Percentiles rank a stretch among this genome's conserved stretches.
Evolutionary conservation across 352 stramenopile species (phyloP).

Genomic region (Phytophthora sojae): DNA sequence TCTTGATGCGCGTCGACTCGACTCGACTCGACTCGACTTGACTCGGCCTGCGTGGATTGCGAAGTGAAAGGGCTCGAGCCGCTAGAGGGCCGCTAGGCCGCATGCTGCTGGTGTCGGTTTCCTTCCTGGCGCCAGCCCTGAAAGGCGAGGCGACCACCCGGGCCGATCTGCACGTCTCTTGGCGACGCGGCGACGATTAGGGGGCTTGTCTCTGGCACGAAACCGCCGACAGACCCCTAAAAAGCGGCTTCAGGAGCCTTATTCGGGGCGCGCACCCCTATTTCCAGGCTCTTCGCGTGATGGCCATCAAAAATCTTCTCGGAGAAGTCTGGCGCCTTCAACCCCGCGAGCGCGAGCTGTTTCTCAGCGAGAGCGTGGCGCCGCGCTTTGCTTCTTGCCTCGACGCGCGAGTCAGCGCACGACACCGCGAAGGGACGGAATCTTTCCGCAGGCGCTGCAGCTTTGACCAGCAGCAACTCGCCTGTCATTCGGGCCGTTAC

Average conservation of each 20-base stretch:
- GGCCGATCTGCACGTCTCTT: conserved; percentile 50
- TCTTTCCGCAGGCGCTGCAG: conserved; percentile 17
- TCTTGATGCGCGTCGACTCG: conserved; percentile 90
- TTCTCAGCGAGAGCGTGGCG: conserved; percentile 28
- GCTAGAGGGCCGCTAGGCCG: conserved; percentile 3
- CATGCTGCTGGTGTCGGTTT: conserved; percentile 22
- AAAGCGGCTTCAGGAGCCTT: not conserved
- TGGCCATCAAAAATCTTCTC: conserved; percentile 32
- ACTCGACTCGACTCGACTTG: conserved; percentile 39
- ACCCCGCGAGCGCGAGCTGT: conserved; percentile 14
- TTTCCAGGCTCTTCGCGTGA: conserved; percentile 11
- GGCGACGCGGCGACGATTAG: conserved; percentile 38
- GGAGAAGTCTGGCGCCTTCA: conserved; percentile 17
- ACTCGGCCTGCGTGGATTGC: conserved; percentile 26
- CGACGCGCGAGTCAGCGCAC: conserved; percentile 12
- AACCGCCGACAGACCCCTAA: not conserved
- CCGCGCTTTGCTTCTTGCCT: conserved; percentile 8
- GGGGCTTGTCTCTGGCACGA: not conserved
- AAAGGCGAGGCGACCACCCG: conserved; percentile 44
- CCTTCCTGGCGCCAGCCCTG: conserved; percentile 39
- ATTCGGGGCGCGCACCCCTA: not conserved
- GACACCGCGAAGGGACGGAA: conserved; percentile 28
- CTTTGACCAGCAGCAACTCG: conserved; percentile 24
- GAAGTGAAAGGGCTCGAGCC: conserved; percentile 55
- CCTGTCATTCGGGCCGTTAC: conserved; percentile 22